phyloP scores from a whole-genome alignment of 2,329 filamentous ascomycete species.

The Cladosporium sp. region DNA sequence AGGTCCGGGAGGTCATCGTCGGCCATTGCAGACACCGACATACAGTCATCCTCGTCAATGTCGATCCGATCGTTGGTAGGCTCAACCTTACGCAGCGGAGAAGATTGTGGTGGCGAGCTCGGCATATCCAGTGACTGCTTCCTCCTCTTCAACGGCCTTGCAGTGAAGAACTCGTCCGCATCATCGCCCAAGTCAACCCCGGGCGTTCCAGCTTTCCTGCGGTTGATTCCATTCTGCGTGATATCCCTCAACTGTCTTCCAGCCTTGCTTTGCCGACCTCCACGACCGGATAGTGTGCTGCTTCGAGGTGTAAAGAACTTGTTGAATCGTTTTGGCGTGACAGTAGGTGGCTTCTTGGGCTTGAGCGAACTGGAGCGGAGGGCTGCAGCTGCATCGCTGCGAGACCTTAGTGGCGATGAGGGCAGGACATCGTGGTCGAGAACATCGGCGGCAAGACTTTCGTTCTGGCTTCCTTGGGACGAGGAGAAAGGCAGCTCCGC shows the following conservation, averaged over 20 bases:
- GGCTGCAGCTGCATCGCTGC: conserved; percentile 6
- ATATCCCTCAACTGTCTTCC: conserved; percentile 45
- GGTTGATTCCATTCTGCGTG: conserved; percentile 41
- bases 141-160: conserved; percentile 24
- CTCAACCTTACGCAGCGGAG: conserved; percentile 38
- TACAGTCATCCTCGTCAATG: conserved; percentile 17
- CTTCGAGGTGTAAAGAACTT: conserved; percentile 45
- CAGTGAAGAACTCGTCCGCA: conserved; percentile 21
- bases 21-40: conserved; percentile 19
- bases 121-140: conserved; percentile 32
- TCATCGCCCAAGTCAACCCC: conserved; percentile 3
- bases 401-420: conserved; percentile 23
- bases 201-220: conserved; percentile 11
- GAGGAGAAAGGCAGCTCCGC: conserved; percentile 24
- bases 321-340: conserved; percentile 47
- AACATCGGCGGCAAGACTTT: conserved; percentile 20
- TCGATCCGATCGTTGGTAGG: conserved; percentile 16
- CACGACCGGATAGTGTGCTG: conserved; percentile 23
- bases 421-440: conserved; percentile 28
- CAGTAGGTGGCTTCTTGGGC: conserved; percentile 42
- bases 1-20: conserved; percentile 36
- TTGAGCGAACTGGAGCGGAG: conserved; percentile 29
- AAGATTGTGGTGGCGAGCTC: conserved; percentile 45
- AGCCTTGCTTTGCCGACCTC: conserved; percentile 31
- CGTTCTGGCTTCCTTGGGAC: conserved; percentile 30